phyloP scores from a whole-genome alignment of 2,329 filamentous ascomycete species.

The Neonectria sp. region DNA sequence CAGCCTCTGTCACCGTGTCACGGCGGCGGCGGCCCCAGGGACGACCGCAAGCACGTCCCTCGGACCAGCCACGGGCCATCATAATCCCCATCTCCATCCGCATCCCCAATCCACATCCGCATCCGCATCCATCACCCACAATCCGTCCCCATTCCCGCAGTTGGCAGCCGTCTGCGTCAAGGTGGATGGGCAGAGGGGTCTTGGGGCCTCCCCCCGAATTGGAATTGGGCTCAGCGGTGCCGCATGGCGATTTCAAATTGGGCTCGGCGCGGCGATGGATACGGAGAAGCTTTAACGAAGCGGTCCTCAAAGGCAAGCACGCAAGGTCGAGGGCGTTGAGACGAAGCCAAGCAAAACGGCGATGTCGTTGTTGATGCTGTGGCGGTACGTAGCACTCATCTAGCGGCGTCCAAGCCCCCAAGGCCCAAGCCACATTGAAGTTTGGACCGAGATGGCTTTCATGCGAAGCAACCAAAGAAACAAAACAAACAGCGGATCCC shows the following conservation, averaged over 20 bases:
- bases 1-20: constrained; percentile 26
- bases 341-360: constrained; percentile 10
- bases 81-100: constrained; percentile 13
- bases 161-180: constrained; percentile 25
- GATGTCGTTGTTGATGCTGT: constrained; percentile 21
- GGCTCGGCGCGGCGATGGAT: constrained; percentile 36
- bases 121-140: constrained; percentile 20
- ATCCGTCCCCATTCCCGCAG: constrained; percentile 25
- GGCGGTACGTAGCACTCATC: constrained; percentile 3
- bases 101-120: constrained; percentile 27
- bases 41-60: constrained; percentile 41
- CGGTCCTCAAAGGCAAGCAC: constrained; percentile 8
- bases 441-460: constrained; percentile 13
- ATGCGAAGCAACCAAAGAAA: constrained; percentile 15
- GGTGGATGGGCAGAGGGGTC: constrained; percentile 31
- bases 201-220: constrained; percentile 24
- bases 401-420: constrained; percentile 13
- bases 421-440: constrained; percentile 8
- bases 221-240: constrained; percentile 35
- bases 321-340: constrained; percentile 22
- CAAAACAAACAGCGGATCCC: constrained; percentile 34
- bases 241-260: constrained; percentile 43
- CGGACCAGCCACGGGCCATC: constrained; percentile 33
- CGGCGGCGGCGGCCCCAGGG: neutral
- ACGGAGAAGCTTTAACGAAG: constrained; percentile 42